Percentiles rank a stretch among this genome's conserved stretches.
phyloP scores from a whole-genome alignment of 1,139 yeast species.

The Blastobotrys raffinosifermentans region DNA sequence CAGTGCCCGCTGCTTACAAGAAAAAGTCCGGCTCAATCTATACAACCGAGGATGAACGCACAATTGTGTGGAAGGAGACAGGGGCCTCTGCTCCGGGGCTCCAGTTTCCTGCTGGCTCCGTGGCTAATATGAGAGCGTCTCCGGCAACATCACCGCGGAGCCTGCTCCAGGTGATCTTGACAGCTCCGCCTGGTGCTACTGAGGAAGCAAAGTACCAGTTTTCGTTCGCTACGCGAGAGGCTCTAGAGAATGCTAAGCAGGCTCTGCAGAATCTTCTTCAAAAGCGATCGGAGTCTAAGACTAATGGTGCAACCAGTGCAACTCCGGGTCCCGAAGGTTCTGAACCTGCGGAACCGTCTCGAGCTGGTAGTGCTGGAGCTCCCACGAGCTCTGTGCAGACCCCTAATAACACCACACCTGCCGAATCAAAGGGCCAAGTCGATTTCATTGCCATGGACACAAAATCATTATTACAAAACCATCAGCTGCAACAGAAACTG shows the following conservation, averaged over 20 bases:
- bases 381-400: neutral
- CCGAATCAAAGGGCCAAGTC: neutral
- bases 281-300: conserved; percentile 4
- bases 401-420: neutral
- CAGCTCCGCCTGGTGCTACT: conserved; percentile 34
- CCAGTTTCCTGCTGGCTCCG: conserved; percentile 13
- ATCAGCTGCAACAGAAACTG: conserved; percentile 70
- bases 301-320: neutral
- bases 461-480: conserved; percentile 53
- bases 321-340: conserved; percentile 1
- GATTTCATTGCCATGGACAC: conserved; percentile 29
- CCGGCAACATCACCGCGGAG: conserved; percentile 64
- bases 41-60: conserved; percentile 15
- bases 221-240: conserved; percentile 62
- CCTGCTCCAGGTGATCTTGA: conserved; percentile 48
- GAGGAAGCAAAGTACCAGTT: conserved; percentile 47
- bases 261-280: conserved; percentile 60
- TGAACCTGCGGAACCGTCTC: conserved; percentile 3
- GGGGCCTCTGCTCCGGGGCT: conserved; percentile 15
- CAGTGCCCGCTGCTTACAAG: conserved; percentile 25
- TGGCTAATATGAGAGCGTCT: conserved; percentile 53
- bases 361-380: conserved; percentile 7
- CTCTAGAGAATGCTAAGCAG: conserved; percentile 70
- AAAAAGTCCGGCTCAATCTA: conserved; percentile 25
- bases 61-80: conserved; percentile 20